Evolutionary conservation across 164 flowering plant genomes (phyloP).

Genomic region (Kingdonia uniflora): DNA sequence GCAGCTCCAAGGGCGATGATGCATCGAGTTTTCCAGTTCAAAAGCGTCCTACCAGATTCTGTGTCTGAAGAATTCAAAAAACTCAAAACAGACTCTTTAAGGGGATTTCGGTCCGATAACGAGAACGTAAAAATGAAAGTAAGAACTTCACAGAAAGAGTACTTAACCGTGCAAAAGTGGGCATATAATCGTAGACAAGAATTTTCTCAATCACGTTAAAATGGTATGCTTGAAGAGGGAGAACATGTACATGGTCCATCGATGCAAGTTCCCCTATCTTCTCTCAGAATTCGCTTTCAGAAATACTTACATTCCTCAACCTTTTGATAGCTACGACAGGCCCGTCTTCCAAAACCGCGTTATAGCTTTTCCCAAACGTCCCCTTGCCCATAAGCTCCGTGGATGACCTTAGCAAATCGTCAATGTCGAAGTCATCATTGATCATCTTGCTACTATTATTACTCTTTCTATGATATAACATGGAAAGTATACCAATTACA

Average conservation of each 20-base stretch:
- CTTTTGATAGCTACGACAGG: constrained; percentile 83
- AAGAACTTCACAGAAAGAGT: constrained; percentile 90
- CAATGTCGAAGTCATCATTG: constrained; percentile 48
- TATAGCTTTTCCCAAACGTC: constrained; percentile 75
- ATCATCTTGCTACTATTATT: too few species aligned
- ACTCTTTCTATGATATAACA: too few species aligned
- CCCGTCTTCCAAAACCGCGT: constrained; percentile 82
- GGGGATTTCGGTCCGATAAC: too few species aligned
- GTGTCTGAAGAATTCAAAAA: too few species aligned
- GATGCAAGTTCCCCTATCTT: constrained; percentile 84
- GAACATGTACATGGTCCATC: constrained; percentile 64
- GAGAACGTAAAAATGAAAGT: constrained; percentile 72
- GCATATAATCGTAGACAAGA: constrained; percentile 83
- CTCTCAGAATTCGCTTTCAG: constrained; percentile 75
- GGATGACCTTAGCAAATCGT: constrained; percentile 82
- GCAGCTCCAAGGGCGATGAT: constrained; percentile 77
- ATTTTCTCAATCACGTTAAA: constrained; percentile 93
- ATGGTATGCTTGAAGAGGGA: constrained; percentile 70
- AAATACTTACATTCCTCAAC: constrained; percentile 78
- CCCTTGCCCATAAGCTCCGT: constrained; percentile 98
- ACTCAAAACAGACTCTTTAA: too few species aligned
- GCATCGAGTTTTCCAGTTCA: constrained; percentile 74
- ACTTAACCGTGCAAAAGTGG: too few species aligned
- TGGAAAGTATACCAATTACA: too few species aligned
- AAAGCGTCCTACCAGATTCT: constrained; percentile 67